Conservation (phyloP, 2,329 filamentous ascomycete genomes). For the Tolypocladium inflatum region DNA sequence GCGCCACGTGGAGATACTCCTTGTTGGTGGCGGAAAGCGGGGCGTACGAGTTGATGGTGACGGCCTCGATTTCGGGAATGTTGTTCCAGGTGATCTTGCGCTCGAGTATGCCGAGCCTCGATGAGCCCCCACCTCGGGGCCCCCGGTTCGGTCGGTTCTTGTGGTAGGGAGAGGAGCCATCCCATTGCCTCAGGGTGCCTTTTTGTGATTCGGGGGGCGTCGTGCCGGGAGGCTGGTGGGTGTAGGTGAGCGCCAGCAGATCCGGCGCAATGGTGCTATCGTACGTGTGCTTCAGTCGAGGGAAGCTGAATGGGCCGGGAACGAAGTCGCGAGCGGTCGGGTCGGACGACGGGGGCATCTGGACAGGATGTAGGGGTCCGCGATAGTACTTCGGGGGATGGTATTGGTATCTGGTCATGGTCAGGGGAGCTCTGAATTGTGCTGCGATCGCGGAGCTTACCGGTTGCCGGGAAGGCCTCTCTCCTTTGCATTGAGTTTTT, state of each 20-base stretch:
- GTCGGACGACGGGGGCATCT: conserved; percentile 78
- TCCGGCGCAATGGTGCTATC: conserved; percentile 78
- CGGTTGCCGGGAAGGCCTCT: conserved; percentile 35
- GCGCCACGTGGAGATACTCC: conserved; percentile 69
- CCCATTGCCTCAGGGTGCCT: conserved; percentile 74
- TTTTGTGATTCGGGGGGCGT: conserved; percentile 32
- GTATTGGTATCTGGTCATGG: conserved; percentile 69
- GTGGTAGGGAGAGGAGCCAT: conserved; percentile 86
- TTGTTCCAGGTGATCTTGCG: conserved; percentile 71
- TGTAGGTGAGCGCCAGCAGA: conserved; percentile 80
- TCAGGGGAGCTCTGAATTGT: conserved; percentile 1
- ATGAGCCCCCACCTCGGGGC: conserved; percentile 61
- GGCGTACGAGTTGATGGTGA: conserved; percentile 71
- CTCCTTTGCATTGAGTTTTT: conserved; percentile 23
- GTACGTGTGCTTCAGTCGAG: conserved; percentile 84
- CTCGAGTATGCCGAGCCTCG: conserved; percentile 63
- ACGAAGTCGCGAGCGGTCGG: conserved; percentile 80
- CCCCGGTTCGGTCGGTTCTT: conserved; percentile 80
- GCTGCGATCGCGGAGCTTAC: conserved; percentile 18
- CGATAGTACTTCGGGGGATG: conserved; percentile 91
- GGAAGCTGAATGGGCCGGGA: conserved; percentile 82
- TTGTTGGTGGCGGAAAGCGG: conserved; percentile 63
- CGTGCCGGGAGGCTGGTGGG: conserved; percentile 73
- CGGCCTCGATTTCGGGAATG: conserved; percentile 69
- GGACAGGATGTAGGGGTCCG: conserved; percentile 85